Conservation (phyloP, 768 basidiomycete genomes). For the Boletellus emodensis region DNA sequence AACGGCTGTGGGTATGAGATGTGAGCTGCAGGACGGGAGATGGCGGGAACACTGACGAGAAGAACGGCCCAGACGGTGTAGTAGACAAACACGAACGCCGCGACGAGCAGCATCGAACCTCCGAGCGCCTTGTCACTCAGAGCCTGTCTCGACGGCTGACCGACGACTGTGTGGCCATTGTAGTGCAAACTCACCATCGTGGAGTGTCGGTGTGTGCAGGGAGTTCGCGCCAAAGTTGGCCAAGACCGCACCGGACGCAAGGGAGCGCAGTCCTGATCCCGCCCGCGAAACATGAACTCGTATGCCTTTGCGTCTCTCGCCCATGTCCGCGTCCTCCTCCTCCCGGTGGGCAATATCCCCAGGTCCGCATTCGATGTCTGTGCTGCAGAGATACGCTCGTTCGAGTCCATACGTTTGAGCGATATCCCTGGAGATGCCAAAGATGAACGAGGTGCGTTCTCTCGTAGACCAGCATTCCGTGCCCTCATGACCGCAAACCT, state of each 20-base stretch:
- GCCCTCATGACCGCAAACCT: constrained; percentile 10
- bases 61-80: constrained; percentile 92
- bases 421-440: constrained; percentile 80
- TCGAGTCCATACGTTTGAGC: constrained; percentile 69
- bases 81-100: constrained; percentile 75
- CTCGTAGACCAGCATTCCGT: neutral
- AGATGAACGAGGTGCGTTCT: constrained; percentile 64
- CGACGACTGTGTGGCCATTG: neutral
- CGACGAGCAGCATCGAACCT: constrained; percentile 72
- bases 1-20: constrained; percentile 57
- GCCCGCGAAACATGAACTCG: constrained; percentile 50
- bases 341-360: constrained; percentile 79
- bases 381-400: constrained; percentile 66
- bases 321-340: constrained; percentile 77
- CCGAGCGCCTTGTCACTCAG: constrained; percentile 80
- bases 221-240: constrained; percentile 18
- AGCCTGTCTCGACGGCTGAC: constrained; percentile 43
- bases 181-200: constrained; percentile 24
- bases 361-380: constrained; percentile 68
- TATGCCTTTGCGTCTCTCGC: constrained; percentile 79
- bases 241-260: neutral
- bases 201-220: constrained; percentile 1
- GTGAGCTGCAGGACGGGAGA: constrained; percentile 1
- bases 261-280: too few relatives aligned
- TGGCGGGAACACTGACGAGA: constrained; percentile 49